A percentile compares a stretch with the other conserved stretches of the same genome.
Evolutionary conservation across 192 early-diverging fungal species (phyloP).

Genomic region (Podila clonocystis): DNA sequence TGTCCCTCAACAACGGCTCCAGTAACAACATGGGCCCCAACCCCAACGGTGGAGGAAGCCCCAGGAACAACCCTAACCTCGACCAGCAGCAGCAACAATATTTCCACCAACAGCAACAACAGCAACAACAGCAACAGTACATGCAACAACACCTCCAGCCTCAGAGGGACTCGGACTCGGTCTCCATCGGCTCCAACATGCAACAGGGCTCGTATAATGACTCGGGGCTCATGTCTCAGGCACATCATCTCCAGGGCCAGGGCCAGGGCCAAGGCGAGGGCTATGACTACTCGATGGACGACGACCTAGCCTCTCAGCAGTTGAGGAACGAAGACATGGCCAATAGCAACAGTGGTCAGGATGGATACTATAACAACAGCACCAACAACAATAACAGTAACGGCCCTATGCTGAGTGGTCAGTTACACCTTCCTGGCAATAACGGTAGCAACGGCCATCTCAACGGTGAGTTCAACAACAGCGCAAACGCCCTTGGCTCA

Average conservation of each 20-base stretch:
- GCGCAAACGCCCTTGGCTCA: not conserved
- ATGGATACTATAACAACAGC: conserved; percentile 1
- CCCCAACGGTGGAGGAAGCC: conserved; percentile 2
- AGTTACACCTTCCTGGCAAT: not conserved
- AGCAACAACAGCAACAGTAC: conserved; percentile 11
- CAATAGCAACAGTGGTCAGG: conserved; percentile 7
- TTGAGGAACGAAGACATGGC: conserved; percentile 3
- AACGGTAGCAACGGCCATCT: conserved; percentile 5
- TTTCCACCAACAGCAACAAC: conserved; percentile 10
- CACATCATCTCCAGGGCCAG: not conserved
- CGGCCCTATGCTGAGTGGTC: conserved; percentile 4
- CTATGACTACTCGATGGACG: conserved; percentile 3
- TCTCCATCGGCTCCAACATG: conserved; percentile 10
- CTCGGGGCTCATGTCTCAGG: conserved; percentile 1
- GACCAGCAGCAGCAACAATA: conserved; percentile 10
- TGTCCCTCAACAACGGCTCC: not conserved
- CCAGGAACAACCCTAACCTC: conserved; percentile 2
- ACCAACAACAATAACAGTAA: conserved; percentile 3
- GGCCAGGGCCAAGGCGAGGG: not conserved
- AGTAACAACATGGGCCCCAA: not conserved
- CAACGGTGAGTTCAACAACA: not conserved
- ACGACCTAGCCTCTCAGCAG: conserved; percentile 14
- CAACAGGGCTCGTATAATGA: conserved; percentile 9
- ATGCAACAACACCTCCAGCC: conserved; percentile 13
- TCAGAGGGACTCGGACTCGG: conserved; percentile 3